Evolutionary conservation across 1,139 yeast species (phyloP).

Genomic region (Kodamaea alishanica): DNA sequence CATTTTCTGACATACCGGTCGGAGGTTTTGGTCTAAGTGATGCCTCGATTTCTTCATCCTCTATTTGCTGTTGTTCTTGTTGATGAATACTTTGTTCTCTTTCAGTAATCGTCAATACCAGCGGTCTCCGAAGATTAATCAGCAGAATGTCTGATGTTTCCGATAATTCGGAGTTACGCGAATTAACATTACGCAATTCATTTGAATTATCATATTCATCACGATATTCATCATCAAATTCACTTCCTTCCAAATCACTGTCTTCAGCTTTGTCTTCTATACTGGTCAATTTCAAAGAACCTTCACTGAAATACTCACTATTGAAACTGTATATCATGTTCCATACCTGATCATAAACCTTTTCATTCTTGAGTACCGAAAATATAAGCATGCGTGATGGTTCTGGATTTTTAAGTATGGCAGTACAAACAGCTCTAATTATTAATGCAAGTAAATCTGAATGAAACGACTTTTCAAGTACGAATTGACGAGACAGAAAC

Average conservation of each 20-base stretch:
- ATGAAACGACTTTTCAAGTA: constrained; percentile 45
- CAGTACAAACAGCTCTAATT: constrained; percentile 50
- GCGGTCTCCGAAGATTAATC: no score
- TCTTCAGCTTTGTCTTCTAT: constrained; percentile 12
- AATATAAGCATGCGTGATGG: constrained; percentile 55
- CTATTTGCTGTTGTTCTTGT: neutral
- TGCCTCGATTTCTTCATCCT: constrained; percentile 1
- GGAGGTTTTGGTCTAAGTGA: constrained; percentile 45
- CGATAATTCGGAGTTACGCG: constrained; percentile 10
- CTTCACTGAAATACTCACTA: constrained; percentile 27
- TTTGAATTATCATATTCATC: constrained; percentile 1
- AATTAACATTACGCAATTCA: constrained; percentile 3
- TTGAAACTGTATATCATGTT: constrained; percentile 28
- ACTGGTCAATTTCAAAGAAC: constrained; percentile 13
- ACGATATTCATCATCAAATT: constrained; percentile 7
- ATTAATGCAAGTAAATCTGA: constrained; percentile 58
- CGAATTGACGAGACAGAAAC: constrained; percentile 40
- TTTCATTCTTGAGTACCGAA: constrained; percentile 49
- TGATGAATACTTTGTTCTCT: neutral
- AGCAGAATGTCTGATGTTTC: neutral
- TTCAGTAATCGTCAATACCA: no score
- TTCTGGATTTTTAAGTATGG: constrained; percentile 45
- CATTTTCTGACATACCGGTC: constrained; percentile 58
- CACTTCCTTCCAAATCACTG: constrained; percentile 2
- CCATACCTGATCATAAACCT: constrained; percentile 32